phyloP scores from a whole-genome alignment of 1,284 basidiomycete genomes.

The Ustilago crameri region DNA sequence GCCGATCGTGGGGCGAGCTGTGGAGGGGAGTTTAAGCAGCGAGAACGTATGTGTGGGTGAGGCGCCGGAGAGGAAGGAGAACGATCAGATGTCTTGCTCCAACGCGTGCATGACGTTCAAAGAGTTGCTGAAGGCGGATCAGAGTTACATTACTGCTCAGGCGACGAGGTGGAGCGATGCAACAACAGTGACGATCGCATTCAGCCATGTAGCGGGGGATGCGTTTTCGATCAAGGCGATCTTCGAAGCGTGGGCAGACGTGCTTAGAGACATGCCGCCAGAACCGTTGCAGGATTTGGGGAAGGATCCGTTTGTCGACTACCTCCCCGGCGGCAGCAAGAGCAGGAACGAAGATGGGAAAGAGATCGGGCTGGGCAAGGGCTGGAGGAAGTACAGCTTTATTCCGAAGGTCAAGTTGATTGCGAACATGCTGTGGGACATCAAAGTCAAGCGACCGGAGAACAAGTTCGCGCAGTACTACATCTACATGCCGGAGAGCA shows the following conservation, averaged over 20 bases:
- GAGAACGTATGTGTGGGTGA: conserved; percentile 7
- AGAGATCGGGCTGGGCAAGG: conserved; percentile 10
- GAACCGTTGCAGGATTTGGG: conserved; percentile 9
- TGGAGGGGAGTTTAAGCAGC: not conserved
- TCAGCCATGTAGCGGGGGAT: conserved; percentile 24
- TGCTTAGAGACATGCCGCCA: not conserved
- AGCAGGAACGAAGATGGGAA: conserved; percentile 1
- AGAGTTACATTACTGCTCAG: conserved; percentile 22
- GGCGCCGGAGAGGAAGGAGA: conserved; percentile 8
- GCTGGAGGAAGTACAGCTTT: conserved; percentile 17
- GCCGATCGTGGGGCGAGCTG: conserved; percentile 13
- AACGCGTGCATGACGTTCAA: conserved; percentile 16
- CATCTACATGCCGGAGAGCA: conserved; percentile 19
- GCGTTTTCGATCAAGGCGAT: conserved; percentile 21
- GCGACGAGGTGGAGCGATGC: conserved; percentile 23
- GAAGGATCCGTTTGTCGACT: conserved; percentile 18
- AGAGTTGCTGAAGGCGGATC: conserved; percentile 18
- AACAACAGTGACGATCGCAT: conserved; percentile 18
- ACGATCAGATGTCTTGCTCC: conserved; percentile 10
- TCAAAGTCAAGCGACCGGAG: conserved; percentile 21
- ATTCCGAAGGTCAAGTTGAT: conserved; percentile 12
- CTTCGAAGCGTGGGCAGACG: conserved; percentile 8
- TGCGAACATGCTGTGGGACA: conserved; percentile 20
- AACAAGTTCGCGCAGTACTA: conserved; percentile 27
- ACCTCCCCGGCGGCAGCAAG: conserved; percentile 6